Evolutionary conservation across 2,329 filamentous ascomycete genomes (phyloP), one percentile per base, ranked within the genome.

Genomic region (Scedosporium apiospermum): DNA sequence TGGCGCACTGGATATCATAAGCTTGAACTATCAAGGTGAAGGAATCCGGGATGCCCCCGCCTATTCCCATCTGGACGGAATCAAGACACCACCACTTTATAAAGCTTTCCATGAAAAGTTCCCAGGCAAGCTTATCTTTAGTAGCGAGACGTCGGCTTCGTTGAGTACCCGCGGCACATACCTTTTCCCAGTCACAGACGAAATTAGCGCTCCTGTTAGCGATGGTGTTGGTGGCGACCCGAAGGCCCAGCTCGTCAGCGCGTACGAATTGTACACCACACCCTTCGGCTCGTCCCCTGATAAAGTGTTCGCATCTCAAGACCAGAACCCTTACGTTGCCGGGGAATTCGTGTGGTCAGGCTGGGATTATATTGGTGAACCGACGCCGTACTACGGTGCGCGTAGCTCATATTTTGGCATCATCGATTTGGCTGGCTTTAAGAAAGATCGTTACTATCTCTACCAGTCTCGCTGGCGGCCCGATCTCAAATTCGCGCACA

Each of bases 391-490:
- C 14, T 83, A 79, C 66, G 71, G 79, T 65, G 71, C 79, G 4
- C 77, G 80, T 10, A 81, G 78, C 68, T 80, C 78, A 1, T 85
- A 84, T 68, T 84, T 78, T 57, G 82, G 82, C 9, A 82, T 85
- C 63, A 75, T 85, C 34, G 82, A 85, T 62, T 71, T 84, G 6
- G 82, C 82, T 0, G 82, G 82, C 0, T 85, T 85, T 70, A 75
- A 74, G 62, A 85, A 85, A 69, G 81, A 84, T 63, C 73, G 82
- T 1, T 84, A 78, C 68, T 83, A 76, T 65, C 67, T 84, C 3
- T 85, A 84, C 64, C 82, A 84, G 66, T 69, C 80, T 0, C 76
- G 80, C 6, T 85, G 82, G 82, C 71, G 76, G 2, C 73, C 81
- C 0, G 76, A 80, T 16, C 62, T 81, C 0, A 70, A 66, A 1